Evolutionary conservation across 495 filamentous ascomycete species (phyloP), one percentile per base, ranked within the genome.

Genomic region (Penicillium coffeae): DNA sequence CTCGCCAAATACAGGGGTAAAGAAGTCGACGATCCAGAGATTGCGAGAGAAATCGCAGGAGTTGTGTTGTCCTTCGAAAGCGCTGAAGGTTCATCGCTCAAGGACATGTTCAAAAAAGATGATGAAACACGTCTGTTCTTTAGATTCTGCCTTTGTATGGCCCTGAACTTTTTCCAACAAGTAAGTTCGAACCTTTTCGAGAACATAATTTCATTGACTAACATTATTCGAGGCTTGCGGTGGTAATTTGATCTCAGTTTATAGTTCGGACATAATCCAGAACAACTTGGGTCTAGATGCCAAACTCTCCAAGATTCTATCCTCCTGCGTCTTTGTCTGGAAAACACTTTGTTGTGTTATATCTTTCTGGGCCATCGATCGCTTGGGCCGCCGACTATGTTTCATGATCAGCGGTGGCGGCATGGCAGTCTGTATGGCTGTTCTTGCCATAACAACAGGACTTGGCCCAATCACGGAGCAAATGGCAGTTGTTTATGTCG

Each of bases 281-380:
- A 71, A 83, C 59, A 75, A 76, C 38, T 75, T 85, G 25, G 69
- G 72, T 3, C 63, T 85, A 4, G 66, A 65, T 20, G 86, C 93
- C 54, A 78, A 93, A 39, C 89, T 92, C 64, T 90, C 90, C 0
- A 90, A 88, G 43, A 69, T 95, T 3, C 69, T 92, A 0, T 84
- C 86, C 9, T 88, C 86, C 27, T 74, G 87, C 6, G 89, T 88
- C 74, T 85, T 85, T 72, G 69, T 90, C 6, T 81, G 87, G 5
- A 89, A 89, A 59, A 74, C 84, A 9, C 78, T 89, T 56, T 87
- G 84, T 48, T 84, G 88, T 1, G 85, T 84, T 0, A 69, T 80
- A 3, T 88, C 85, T 3, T 88, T 86, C 80, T 88, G 87, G 69
- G 78, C 85, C 39, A 87, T 91, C 50, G 87, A 91, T 66, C 77